Evolutionary conservation across 2,329 filamentous ascomycete genomes (phyloP).

Genomic region (Coniochaeta sp.): DNA sequence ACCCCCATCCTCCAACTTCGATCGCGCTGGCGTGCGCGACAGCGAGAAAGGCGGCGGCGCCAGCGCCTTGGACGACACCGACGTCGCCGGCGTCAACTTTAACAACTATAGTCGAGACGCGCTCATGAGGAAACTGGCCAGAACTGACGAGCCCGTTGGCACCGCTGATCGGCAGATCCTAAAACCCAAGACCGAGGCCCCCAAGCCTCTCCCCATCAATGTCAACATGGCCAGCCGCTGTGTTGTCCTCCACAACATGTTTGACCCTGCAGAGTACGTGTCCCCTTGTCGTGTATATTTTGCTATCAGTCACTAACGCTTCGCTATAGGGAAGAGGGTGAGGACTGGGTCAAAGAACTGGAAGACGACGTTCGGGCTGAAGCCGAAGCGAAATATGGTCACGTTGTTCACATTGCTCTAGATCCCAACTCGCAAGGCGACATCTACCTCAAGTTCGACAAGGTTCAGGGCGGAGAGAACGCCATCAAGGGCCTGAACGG

Average conservation of each 20-base stretch:
- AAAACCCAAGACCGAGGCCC: conserved; percentile 68
- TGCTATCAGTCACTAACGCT: conserved; percentile 22
- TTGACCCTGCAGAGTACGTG: conserved; percentile 82
- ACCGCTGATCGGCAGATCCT: conserved; percentile 64
- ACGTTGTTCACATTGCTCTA: conserved; percentile 93
- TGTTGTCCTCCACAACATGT: conserved; percentile 92
- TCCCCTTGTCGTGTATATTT: background rate
- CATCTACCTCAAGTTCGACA: conserved; percentile 97
- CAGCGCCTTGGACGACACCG: conserved; percentile 92
- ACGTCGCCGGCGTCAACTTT: conserved; percentile 98
- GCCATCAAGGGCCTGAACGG: conserved; percentile 97
- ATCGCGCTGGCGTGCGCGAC: conserved; percentile 81
- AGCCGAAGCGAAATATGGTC: conserved; percentile 92
- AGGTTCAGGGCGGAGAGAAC: conserved; percentile 90
- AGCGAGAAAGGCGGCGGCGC: conserved; percentile 86
- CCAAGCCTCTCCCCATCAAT: conserved; percentile 70
- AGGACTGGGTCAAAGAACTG: conserved; percentile 84
- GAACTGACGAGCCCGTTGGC: conserved; percentile 75
- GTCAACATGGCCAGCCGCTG: conserved; percentile 91
- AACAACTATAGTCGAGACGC: conserved; percentile 98
- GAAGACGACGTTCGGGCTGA: conserved; percentile 90
- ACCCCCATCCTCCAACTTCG: conserved; percentile 78
- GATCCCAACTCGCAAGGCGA: conserved; percentile 92
- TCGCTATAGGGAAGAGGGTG: conserved; percentile 70
- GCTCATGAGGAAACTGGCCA: conserved; percentile 96